phyloP scores from a whole-genome alignment of 768 basidiomycete genomes.

The Megacollybia marginata region DNA sequence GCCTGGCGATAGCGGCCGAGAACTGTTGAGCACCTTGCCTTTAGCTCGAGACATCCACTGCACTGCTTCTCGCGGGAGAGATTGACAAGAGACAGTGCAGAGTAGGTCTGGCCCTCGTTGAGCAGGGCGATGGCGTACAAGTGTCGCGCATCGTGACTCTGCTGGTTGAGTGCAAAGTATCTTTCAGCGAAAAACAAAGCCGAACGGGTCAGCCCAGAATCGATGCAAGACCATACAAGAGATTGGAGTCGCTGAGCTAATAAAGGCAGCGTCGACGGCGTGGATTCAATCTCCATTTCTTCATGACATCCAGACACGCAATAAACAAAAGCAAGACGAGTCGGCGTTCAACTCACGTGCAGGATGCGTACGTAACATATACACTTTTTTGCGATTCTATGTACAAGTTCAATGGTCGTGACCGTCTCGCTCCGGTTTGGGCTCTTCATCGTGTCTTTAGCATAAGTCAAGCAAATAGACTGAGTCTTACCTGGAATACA shows the following conservation, averaged over 20 bases:
- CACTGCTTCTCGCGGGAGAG: constrained; percentile 54
- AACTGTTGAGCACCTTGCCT: constrained; percentile 64
- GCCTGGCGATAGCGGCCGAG: constrained; percentile 76
- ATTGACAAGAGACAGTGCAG: constrained; percentile 67
- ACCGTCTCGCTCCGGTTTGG: constrained; percentile 62
- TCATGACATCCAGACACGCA: not conserved
- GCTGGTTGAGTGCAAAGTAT: constrained; percentile 63
- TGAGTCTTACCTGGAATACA: constrained; percentile 68
- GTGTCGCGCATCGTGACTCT: constrained; percentile 76
- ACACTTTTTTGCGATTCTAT: not conserved
- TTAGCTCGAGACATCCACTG: constrained; percentile 71
- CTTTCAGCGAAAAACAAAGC: constrained; percentile 89
- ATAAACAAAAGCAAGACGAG: too few relatives aligned
- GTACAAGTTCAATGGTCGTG: constrained; percentile 52
- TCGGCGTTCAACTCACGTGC: too few relatives aligned
- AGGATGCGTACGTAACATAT: too few relatives aligned
- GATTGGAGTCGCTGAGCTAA: constrained; percentile 64
- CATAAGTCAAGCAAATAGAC: constrained; percentile 6
- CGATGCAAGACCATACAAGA: constrained; percentile 79
- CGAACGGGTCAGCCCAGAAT: constrained; percentile 68
- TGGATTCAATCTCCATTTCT: constrained; percentile 51
- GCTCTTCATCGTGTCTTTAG: constrained; percentile 38
- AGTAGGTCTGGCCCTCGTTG: constrained; percentile 61
- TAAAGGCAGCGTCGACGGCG: constrained; percentile 42
- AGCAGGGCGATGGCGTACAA: constrained; percentile 77